Evolutionary conservation across 306 rosid genomes (phyloP), one percentile per base, ranked within the genome.

Genomic region (Morella rubra): DNA sequence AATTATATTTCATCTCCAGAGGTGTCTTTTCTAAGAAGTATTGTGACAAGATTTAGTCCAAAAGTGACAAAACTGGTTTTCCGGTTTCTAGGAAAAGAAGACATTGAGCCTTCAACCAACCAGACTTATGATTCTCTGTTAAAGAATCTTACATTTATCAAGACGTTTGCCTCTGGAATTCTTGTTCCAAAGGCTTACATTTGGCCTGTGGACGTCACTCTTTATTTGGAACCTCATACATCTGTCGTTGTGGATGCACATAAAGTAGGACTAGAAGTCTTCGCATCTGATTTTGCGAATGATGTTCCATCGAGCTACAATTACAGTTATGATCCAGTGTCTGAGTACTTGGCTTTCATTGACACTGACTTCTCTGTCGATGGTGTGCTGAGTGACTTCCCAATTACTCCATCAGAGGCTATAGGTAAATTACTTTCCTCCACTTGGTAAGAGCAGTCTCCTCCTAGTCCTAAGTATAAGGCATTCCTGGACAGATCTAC

Each of bases 91-190:
- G 71, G 58, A 22, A 46, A 67, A 83, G 78, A 52, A 67, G 87
- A 53, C 44, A 53, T 15, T 13, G 99, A 95, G 54, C 89, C 90
- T 50, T 89, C 97, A 37, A 85, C 78, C 65, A 92, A 95, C 79
- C 99, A 88, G 84, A 92, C 90, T 49, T 95, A 95, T 58, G 93
- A 79, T 76, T 88, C 96, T 37, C 87, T 95, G 27, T 73, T 78
- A 52, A 84, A 81, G 46, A 92, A 95, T 83, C 93, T 92, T 47
- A 89, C 97, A 44, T 85, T 74, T 73, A 85, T 95, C 84, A 92
- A 89, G 88, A 86, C 97, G 5, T 90, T 95, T 86, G 92, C 97
- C 81, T 90, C 97, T 5, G 99, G 99, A 85, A 89, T 95, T 86
- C 80, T 92, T 74, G 92, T 95, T 83, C 97, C 97, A 53, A 95